A percentile compares a stretch with the other conserved stretches of the same genome.
Evolutionary conservation across 1,139 yeast genomes (phyloP).

Genomic region (Schizosaccharomyces versatilis): DNA sequence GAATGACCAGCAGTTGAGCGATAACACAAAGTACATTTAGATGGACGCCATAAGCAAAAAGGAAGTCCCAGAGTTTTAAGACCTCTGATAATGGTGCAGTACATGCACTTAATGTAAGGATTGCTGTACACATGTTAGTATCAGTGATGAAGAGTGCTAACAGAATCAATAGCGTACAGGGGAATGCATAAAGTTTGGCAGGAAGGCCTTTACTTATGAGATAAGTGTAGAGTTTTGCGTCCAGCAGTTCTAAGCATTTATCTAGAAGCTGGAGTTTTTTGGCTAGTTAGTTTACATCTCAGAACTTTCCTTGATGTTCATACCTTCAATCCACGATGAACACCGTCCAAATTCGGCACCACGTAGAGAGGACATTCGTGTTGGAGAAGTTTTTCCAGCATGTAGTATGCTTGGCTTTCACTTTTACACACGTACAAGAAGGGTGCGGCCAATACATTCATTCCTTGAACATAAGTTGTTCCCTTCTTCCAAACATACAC

Average conservation of each 20-base stretch:
- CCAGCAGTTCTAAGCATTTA: conserved; percentile 45
- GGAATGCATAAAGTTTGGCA: conserved; percentile 75
- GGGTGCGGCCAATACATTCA: conserved; percentile 76
- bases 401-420: conserved; percentile 68
- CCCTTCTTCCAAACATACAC: conserved; percentile 38
- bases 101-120: conserved; percentile 69
- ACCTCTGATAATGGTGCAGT: conserved; percentile 69
- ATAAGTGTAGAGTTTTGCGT: conserved; percentile 42
- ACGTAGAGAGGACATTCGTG: conserved; percentile 57
- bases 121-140: conserved; percentile 21
- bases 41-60: conserved; percentile 80
- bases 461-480: conserved; percentile 57
- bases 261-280: conserved; percentile 27
- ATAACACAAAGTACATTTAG: conserved; percentile 67
- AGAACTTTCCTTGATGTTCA: background rate
- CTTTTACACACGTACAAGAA: conserved; percentile 53
- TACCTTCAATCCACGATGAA: conserved; percentile 42
- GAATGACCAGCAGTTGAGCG: conserved; percentile 54
- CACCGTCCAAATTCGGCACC: conserved; percentile 60
- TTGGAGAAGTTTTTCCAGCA: conserved; percentile 38
- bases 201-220: conserved; percentile 42
- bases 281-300: background rate
- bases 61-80: conserved; percentile 65
- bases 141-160: background rate
- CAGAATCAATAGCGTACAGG: conserved; percentile 22